Evolutionary conservation across 768 basidiomycete species (phyloP), one percentile per base, ranked within the genome.

Genomic region (Tylopilus plumbeoviolaceoides): DNA sequence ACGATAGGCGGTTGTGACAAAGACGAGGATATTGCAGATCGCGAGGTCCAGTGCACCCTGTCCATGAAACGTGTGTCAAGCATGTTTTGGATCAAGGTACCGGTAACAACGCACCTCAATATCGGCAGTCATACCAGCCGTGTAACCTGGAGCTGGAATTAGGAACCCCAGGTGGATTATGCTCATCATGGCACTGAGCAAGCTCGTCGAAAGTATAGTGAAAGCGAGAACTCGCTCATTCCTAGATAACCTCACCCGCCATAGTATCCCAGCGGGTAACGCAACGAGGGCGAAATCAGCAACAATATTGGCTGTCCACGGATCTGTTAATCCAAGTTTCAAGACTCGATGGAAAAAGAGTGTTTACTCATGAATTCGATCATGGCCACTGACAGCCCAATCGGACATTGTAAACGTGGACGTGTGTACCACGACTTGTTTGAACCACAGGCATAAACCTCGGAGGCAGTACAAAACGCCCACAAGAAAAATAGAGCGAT

Each of bases 21-120:
- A 39, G 31, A 54, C 49, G 38, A 63, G 54, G 46, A 56, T 50
- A 17, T 63, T 47, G 42, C 63, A 59, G 17, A 54, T 44, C 39
- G 51, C 45, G 6, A 64, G 48, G 45, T 50, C 44, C 11, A 64
- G 18, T 5, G 50, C 52, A 50, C 57, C 54, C 62, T 64, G 14
- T 3, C 20, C 38, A 25, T 28, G 28, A 58, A 48, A 40, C 44
- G 3, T 3, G 47, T 48, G 36, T 49, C 43, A 23, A 35, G 18
- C 4, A 17, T 21, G 11, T 15, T 15, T 18, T n/a, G n/a, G 4
- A 18, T 38, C 38, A 18, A 38, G 7, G 7, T 5, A 40, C 43
- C 15, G 5, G 8, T 33, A 39, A n/a, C 9, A 14, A 15, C 59
- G 7, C 5, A 58, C 63, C 56, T 62, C 56, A 4, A 63, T 44